Conservation (phyloP, 2,329 filamentous ascomycete genomes). For the Onygenales sp. region DNA sequence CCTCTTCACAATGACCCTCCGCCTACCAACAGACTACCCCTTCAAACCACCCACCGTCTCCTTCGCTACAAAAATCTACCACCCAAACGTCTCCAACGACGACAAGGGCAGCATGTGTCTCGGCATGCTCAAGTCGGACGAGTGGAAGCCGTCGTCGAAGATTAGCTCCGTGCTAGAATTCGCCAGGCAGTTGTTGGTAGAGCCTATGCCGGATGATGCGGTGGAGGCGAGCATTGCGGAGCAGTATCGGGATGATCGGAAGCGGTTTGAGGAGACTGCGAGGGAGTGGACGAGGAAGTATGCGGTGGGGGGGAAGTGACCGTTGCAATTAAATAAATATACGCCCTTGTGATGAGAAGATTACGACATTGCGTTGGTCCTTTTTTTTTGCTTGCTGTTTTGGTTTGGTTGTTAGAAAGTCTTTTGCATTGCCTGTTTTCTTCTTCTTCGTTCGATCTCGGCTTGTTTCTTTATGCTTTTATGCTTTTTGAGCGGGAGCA, state of each 20-base stretch:
- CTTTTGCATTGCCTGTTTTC: no score
- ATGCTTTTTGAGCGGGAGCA: no score
- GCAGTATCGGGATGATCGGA: conserved; percentile 61
- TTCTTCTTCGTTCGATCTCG: no score
- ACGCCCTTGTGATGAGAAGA: no score
- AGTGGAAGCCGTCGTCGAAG: conserved; percentile 85
- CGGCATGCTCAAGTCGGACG: conserved; percentile 68
- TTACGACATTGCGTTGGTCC: no score
- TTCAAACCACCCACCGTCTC: conserved; percentile 99
- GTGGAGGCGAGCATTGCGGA: conserved; percentile 81
- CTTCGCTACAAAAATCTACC: conserved; percentile 97
- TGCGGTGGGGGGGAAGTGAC: conserved; percentile 38
- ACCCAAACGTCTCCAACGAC: conserved; percentile 90
- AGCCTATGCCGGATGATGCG: conserved; percentile 82
- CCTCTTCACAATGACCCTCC: conserved; percentile 62
- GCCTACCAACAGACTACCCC: conserved; percentile 88
- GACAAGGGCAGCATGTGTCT: conserved; percentile 77
- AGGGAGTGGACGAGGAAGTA: conserved; percentile 65
- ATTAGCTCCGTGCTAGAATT: conserved; percentile 68
- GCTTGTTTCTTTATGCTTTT: no score
- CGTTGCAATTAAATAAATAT: no score
- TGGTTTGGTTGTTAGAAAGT: no score
- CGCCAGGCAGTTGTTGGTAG: conserved; percentile 61
- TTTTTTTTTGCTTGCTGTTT: no score
- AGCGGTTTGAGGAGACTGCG: conserved; percentile 65